Evolutionary conservation across 352 stramenopile species (phyloP), one percentile per base, ranked within the genome.

Genomic region (Vaucheria bursata): DNA sequence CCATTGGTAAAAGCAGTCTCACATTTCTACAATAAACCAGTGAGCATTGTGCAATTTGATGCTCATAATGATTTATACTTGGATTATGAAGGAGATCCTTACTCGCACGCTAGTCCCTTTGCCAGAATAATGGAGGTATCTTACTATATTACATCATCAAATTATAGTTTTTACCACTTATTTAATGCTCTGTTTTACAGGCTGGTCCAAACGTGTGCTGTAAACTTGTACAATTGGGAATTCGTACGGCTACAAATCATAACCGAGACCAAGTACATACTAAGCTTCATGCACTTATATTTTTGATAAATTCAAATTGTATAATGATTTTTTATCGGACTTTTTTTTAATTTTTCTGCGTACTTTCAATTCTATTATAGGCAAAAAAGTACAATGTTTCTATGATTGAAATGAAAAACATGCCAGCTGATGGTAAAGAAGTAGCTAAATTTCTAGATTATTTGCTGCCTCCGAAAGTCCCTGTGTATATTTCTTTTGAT

Each of bases 1-100:
- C 76, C 76, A 18, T 25, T 81, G 7, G 31, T 81, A 34, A 80
- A 49, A 18, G 73, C 76, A 1, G 34, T 81, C 1, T 12, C 25
- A 1, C 33, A 31, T 5, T 38, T n/a, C 12, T 36, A 35, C 0
- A 35, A 71, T 18, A 34, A 12, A 0, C 76, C 67, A 2, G 33
- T 81, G 38, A 81, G 70, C 72, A 81, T 81, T 32, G 29, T 81
- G 31, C 76, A 81, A 38, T 79, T 81, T 2, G 76, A 81, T 36
- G 76, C 76, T 0, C 76, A 81, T 59, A 77, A 65, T 36, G 76
- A 81, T 40, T 18, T 81, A 35, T 81, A 81, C 39, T 40, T 49
- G n/a, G 25, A 77, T 29, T 74, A 79, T 65, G 39, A 78, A 29
- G 45, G 49, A 18, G 75, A 81, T 59, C 18, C 29, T 12, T 32